Base-by-base conservation (phyloP, 2,329 filamentous ascomycete genomes). In the Pseudogymnoascus sp. region DNA sequence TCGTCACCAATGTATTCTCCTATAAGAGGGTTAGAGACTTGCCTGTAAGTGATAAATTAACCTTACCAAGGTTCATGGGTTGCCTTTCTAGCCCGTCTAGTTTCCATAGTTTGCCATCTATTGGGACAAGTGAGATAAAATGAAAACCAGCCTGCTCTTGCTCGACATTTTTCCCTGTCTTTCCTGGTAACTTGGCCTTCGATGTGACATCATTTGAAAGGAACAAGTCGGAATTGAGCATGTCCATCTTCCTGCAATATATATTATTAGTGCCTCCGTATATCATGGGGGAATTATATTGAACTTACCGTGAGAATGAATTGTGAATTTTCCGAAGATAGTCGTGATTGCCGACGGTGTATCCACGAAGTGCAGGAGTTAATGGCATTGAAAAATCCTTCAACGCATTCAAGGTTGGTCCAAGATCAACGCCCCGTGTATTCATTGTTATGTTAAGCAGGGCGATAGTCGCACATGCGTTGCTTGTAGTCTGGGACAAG, bases 361-460 rank as follows among this genome's bases (percentile, higher is more conserved):
- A 82, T 10, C 93, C 95, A 47, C 92, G 86, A 29, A 90, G 79
- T 6, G 88, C 82, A 1, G 93, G 88, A 14, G 83, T 82, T 66
- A 96, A 82, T 13, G 80, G 72, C 67, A 78, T 78, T 0, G 93
- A 96, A 38, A 86, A 84, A 0, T 86, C 77, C 70, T 90, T 93
- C 77, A 97, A 96, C 13, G 80, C 76, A 29, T 79, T 75, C 1
- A 97, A 81, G 64, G 87, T 80, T n/a, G 84, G 76, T 3, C 92
- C 91, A 5, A 97, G 81, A 10, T 85, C 76, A 3, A 91, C 75
- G 0, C 78, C 79, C 0, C 84, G 78, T 24, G 86, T 81, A 72
- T 97, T 97, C 84, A 96, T 96, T 71, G 96, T 79, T 65, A 97
- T 96, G 70, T 97, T 97, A 69, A 97, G 82, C 68, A 97, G 80